These are phyloP conservation scores for Cyclocybe cylindracea DNA, from an alignment of 768 basidiomycete genomes.

Conservation along the genomic window DNA sequence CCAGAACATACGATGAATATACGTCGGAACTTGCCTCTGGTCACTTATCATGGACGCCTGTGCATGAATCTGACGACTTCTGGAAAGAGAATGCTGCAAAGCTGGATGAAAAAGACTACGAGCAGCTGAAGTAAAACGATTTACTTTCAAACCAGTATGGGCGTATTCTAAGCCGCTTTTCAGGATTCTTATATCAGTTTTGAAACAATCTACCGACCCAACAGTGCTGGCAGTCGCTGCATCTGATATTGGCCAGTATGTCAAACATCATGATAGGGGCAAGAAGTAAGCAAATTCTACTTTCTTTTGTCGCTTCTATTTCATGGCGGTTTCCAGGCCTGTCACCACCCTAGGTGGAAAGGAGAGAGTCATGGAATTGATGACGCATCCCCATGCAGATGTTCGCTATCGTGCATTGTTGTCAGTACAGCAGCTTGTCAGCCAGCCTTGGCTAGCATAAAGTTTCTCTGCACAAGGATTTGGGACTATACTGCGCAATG, in stretches of 20 bases:
- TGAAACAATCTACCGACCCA: conserved; percentile 71
- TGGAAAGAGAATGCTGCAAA: conserved; percentile 95
- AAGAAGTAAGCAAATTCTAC: conserved; percentile 68
- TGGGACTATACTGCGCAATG: too few species aligned
- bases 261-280: conserved; percentile 87
- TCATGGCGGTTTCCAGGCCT: conserved; percentile 42
- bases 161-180: background rate
- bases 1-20: conserved; percentile 95
- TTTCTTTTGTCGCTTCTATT: conserved; percentile 3
- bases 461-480: too few species aligned
- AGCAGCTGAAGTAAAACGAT: conserved; percentile 75
- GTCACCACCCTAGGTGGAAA: conserved; percentile 89
- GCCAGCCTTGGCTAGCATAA: conserved; percentile 68
- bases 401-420: conserved; percentile 92
- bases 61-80: conserved; percentile 95
- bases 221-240: conserved; percentile 87
- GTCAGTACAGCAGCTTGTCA: conserved; percentile 88
- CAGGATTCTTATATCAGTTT: conserved; percentile 74
- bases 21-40: conserved; percentile 87
- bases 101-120: conserved; percentile 82
- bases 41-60: conserved; percentile 93
- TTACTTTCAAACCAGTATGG: background rate
- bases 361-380: conserved; percentile 85
- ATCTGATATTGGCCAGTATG: conserved; percentile 93
- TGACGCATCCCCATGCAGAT: conserved; percentile 85